These are phyloP conservation scores for Hydrangea macrophylla DNA, from an alignment of 148 eudicot genomes.

Conservation along the genomic window DNA sequence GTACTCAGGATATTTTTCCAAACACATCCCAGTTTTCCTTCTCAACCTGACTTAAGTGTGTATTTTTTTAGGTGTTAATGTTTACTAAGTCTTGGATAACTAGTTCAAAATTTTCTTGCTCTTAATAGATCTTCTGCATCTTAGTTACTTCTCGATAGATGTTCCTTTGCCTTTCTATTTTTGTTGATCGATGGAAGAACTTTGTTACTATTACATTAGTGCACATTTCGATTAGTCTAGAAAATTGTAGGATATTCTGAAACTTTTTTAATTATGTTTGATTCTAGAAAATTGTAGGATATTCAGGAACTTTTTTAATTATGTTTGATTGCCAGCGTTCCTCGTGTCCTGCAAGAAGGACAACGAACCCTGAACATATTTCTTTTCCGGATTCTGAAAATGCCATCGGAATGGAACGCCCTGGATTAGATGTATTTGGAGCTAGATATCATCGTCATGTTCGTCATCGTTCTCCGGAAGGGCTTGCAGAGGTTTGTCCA, in stretches of 20 bases:
- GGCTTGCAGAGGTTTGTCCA: constrained; percentile 71
- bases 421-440: constrained; percentile 59
- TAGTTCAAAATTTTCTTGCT: no score
- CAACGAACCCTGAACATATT: constrained; percentile 54
- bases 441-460: constrained; percentile 71
- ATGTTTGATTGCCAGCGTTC: constrained; percentile 48
- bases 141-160: neutral
- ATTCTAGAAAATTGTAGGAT: neutral
- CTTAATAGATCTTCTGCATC: no score
- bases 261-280: constrained; percentile 6
- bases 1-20: no score
- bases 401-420: constrained; percentile 36
- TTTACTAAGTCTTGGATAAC: no score
- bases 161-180: neutral
- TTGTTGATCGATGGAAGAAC: neutral
- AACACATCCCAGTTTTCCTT: no score
- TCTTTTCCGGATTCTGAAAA: constrained; percentile 49
- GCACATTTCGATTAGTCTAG: neutral
- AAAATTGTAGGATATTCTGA: neutral
- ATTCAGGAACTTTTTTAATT: neutral
- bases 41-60: no score
- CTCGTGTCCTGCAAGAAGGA: constrained; percentile 58
- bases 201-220: neutral
- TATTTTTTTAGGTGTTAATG: neutral
- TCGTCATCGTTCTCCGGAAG: constrained; percentile 70